These are phyloP conservation scores for Pseudoturritis turrita DNA, from an alignment of 345 rosid species.

Conservation along the genomic window DNA sequence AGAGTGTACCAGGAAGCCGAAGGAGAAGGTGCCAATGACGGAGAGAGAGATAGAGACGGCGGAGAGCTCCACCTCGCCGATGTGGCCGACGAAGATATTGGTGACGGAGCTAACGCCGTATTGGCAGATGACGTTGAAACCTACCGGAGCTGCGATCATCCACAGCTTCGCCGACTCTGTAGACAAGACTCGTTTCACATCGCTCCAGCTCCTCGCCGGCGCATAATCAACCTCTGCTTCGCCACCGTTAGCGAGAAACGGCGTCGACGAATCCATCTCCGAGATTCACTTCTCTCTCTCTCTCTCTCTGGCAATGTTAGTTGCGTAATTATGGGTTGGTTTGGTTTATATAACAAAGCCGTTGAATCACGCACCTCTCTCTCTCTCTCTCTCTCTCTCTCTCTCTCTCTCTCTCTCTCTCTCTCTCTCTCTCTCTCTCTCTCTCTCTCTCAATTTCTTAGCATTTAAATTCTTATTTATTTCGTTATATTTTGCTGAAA, in stretches of 20 bases:
- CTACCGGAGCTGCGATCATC: constrained; percentile 59
- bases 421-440: no score
- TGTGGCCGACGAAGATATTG: constrained; percentile 60
- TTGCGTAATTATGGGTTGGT: constrained; percentile 15
- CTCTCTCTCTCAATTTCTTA: no score
- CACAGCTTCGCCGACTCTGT: constrained; percentile 54
- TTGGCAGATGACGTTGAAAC: constrained; percentile 47
- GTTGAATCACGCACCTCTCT: constrained; percentile 23
- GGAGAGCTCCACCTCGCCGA: constrained; percentile 64
- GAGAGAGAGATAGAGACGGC: constrained; percentile 61
- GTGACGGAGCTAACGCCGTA: constrained; percentile 52
- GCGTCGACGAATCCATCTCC: constrained; percentile 48
- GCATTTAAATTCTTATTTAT: no score
- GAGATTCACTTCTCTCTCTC: not conserved
- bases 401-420: no score
- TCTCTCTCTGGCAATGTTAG: not conserved
- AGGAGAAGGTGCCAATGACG: constrained; percentile 70
- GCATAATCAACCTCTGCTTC: constrained; percentile 36
- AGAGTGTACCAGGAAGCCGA: constrained; percentile 58
- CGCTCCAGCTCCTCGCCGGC: constrained; percentile 41
- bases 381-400: no score
- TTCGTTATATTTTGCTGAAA: no score
- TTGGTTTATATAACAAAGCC: constrained; percentile 23
- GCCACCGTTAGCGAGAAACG: constrained; percentile 32
- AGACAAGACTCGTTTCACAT: constrained; percentile 38